A percentile compares a stretch with the other conserved stretches of the same genome.
Conservation (phyloP, 768 basidiomycete genomes). For the Gloeostereum incarnatum region DNA sequence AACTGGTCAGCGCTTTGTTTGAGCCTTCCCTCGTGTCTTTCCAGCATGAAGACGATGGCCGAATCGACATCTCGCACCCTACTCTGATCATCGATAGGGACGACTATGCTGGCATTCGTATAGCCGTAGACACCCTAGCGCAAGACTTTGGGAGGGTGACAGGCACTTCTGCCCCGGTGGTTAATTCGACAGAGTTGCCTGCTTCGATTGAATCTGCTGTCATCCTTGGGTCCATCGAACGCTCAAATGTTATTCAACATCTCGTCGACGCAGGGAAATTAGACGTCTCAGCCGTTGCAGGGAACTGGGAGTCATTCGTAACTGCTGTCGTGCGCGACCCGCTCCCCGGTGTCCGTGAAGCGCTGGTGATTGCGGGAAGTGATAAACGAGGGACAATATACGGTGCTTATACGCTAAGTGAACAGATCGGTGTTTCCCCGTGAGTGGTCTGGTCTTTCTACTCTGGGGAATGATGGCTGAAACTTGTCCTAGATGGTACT, state of each 20-base stretch:
- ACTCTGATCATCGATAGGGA: too few species aligned
- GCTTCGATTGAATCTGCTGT: too few species aligned
- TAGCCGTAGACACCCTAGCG: too few species aligned
- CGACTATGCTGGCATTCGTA: too few species aligned
- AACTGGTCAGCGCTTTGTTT: too few species aligned
- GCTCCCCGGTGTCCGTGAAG: slow-evolving; percentile 45
- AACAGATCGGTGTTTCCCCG: slow-evolving; percentile 49
- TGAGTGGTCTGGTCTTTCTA: not conserved
- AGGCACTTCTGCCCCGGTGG: too few species aligned
- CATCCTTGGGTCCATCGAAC: slow-evolving; percentile 56
- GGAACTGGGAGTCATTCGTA: slow-evolving; percentile 60
- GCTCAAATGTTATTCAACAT: slow-evolving; percentile 41
- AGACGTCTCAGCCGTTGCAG: slow-evolving; percentile 47
- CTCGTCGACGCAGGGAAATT: slow-evolving; percentile 42
- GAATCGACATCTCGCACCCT: too few species aligned
- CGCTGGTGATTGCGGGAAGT: slow-evolving; percentile 59
- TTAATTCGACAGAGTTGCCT: too few species aligned
- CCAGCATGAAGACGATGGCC: too few species aligned
- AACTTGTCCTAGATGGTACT: slow-evolving; percentile 63
- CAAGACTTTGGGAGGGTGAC: too few species aligned
- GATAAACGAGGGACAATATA: slow-evolving; percentile 66
- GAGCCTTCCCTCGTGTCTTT: too few species aligned
- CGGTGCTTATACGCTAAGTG: slow-evolving; percentile 57
- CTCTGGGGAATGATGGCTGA: not conserved
- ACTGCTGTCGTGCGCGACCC: slow-evolving; percentile 43